Percentiles rank a stretch among this genome's conserved stretches.
These are phyloP conservation scores for Cucumis melo DNA, from an alignment of 306 rosid genomes.

Conservation along the genomic window DNA sequence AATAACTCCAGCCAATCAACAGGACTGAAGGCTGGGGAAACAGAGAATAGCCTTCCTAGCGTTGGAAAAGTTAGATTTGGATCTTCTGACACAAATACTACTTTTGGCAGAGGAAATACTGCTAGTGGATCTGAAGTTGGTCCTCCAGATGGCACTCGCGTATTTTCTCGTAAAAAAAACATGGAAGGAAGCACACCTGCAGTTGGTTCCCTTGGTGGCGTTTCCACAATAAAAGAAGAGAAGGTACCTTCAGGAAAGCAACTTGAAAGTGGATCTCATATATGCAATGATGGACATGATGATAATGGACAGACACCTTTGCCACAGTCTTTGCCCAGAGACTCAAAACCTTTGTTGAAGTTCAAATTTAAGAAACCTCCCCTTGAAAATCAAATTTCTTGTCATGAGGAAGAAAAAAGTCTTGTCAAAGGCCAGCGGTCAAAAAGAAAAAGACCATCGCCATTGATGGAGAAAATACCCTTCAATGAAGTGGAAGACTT, in stretches of 20 bases:
- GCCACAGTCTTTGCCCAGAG: slow-evolving; percentile 55
- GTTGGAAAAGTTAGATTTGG: slow-evolving; percentile 57
- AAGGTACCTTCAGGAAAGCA: slow-evolving; percentile 35
- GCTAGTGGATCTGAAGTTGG: slow-evolving; percentile 33
- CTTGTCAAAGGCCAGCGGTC: slow-evolving; percentile 88
- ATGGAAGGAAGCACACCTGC: slow-evolving; percentile 26
- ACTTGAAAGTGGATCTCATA: slow-evolving; percentile 42
- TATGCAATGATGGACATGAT: slow-evolving; percentile 26
- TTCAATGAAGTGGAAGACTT: slow-evolving; percentile 34
- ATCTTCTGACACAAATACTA: slow-evolving; percentile 25
- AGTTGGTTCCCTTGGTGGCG: slow-evolving; percentile 17
- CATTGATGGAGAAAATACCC: slow-evolving; percentile 43
- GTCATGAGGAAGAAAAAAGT: slow-evolving; percentile 65
- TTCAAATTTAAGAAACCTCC: slow-evolving; percentile 73
- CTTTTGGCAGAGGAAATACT: slow-evolving; percentile 30
- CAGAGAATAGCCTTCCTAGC: slow-evolving; percentile 62
- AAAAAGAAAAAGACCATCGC: slow-evolving; percentile 82
- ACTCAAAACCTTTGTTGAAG: slow-evolving; percentile 59
- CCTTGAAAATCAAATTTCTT: slow-evolving; percentile 48
- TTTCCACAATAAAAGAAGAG: slow-evolving; percentile 27
- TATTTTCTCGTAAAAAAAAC: slow-evolving; percentile 25
- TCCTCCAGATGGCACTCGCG: slow-evolving; percentile 22
- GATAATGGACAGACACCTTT: slow-evolving; percentile 27
- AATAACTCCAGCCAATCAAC: slow-evolving; percentile 39
- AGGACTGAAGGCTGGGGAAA: slow-evolving; percentile 40